Evolutionary conservation across 352 stramenopile species (phyloP).

Genomic region (Globisporangium uncinulatum): DNA sequence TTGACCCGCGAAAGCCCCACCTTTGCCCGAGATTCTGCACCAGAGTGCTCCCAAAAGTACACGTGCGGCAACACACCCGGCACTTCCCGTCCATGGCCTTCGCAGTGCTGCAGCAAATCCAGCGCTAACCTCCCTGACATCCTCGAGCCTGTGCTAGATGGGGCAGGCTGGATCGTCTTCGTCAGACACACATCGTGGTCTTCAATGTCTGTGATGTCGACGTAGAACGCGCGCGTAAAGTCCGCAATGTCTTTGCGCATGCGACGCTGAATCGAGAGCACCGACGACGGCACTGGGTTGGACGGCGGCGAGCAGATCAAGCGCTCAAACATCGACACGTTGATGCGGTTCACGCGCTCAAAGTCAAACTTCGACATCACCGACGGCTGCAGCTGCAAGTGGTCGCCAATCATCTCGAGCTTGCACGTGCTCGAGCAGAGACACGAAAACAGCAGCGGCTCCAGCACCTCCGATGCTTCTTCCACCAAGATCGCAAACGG

Average conservation of each 20-base stretch:
- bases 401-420: conserved; percentile 88
- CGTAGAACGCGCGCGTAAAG: conserved; percentile 79
- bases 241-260: conserved; percentile 88
- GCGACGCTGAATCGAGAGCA: conserved; percentile 81
- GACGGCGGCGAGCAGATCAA: conserved; percentile 63
- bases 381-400: conserved; percentile 79
- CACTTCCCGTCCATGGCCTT: conserved; percentile 64
- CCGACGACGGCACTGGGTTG: conserved; percentile 64
- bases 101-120: conserved; percentile 17
- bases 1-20: conserved; percentile 81
- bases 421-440: conserved; percentile 80
- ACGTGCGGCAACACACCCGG: conserved; percentile 69
- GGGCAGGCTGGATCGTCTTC: conserved; percentile 37
- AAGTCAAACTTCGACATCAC: conserved; percentile 86
- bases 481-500: conserved; percentile 85
- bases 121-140: not conserved
- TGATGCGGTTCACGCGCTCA: conserved; percentile 80
- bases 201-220: conserved; percentile 73
- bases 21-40: conserved; percentile 44
- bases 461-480: conserved; percentile 84
- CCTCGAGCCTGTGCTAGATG: conserved; percentile 1
- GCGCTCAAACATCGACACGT: conserved; percentile 88
- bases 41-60: conserved; percentile 83
- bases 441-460: conserved; percentile 83
- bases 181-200: conserved; percentile 60